Evolutionary conservation across 352 stramenopile genomes (phyloP), one percentile per base, ranked within the genome.

Genomic region (Saprolegnia parasitica): DNA sequence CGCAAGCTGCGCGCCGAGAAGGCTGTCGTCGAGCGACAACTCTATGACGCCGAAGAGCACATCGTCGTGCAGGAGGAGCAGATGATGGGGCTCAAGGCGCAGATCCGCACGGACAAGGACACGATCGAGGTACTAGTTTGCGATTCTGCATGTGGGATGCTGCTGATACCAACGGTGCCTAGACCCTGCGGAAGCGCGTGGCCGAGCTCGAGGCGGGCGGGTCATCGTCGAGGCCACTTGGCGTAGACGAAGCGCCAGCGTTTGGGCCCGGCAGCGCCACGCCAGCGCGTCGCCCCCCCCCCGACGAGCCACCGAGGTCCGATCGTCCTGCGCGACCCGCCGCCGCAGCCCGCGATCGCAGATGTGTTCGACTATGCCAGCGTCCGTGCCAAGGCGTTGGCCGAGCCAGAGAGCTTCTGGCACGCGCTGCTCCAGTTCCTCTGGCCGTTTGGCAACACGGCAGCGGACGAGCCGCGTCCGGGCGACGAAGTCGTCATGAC

Each of bases 401-500:
- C 75, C 61, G 72, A 77, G 65, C 46, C 77, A 77, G 72, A 74
- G 65, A 72, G 68, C 9, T 74, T 67, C 56, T 32, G 42, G 16
- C n/a, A 32, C 20, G 16, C n/a, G 37, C 42, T 62, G 20, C 35
- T 62, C 56, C 35, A 62, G 42, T 47, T 40, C 42, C 16, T 32
- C 26, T 62, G 35, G 35, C 21, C 26, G 10, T 57, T 37, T 26
- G 50, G 26, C 50, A 57, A 37, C 50, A 57, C 50, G 26, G 42
- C 42, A 26, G 21, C 26, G 11, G 50, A 29, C 11, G 50, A 37
- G 26, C 16, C 21, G n/a, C 26, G 11, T 26, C 74, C 76, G 45
- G 83, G 91, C 42, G 83, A 79, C 21, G 86, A 93, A 72, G 76
- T 93, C 29, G 85, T 91, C 65, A 93, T 93, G 80, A 93, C 83